Conservation (phyloP, 2,329 filamentous ascomycete species). For the Arthroderma sp. region DNA sequence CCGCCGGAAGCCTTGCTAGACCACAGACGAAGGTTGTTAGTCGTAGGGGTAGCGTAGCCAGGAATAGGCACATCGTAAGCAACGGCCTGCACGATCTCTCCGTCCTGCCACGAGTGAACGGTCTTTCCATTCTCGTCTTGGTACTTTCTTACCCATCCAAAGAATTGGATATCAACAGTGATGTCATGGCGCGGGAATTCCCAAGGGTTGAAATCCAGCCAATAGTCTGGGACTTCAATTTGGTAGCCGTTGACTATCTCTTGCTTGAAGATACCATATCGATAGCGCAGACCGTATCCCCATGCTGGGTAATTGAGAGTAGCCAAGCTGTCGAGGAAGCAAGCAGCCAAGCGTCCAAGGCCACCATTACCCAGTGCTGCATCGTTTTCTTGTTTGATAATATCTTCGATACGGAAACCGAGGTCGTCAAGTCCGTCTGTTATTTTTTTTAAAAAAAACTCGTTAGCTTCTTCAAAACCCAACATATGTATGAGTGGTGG, state of each 20-base stretch:
- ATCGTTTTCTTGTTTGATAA: slow-evolving; percentile 89
- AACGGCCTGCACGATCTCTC: slow-evolving; percentile 80
- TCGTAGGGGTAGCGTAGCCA: slow-evolving; percentile 76
- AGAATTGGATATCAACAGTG: slow-evolving; percentile 94
- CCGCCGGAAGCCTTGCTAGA: slow-evolving; percentile 93
- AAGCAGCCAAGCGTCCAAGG: slow-evolving; percentile 84
- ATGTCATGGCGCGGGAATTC: slow-evolving; percentile 95
- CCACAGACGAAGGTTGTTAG: slow-evolving; percentile 95
- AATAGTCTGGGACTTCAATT: slow-evolving; percentile 96
- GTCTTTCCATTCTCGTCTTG: slow-evolving; percentile 64
- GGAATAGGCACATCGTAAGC: slow-evolving; percentile 90
- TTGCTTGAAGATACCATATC: slow-evolving; percentile 98
- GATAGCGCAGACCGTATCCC: slow-evolving; percentile 91
- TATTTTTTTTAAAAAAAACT: neutral
- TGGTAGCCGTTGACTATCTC: slow-evolving; percentile 97
- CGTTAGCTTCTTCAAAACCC: neutral
- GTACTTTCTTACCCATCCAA: slow-evolving; percentile 65
- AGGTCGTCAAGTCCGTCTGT: slow-evolving; percentile 70
- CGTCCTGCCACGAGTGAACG: slow-evolving; percentile 70
- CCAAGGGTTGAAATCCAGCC: slow-evolving; percentile 99
- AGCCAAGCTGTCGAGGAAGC: slow-evolving; percentile 91
- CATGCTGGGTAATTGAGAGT: slow-evolving; percentile 92
- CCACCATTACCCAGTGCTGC: slow-evolving; percentile 93
- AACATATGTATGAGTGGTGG: neutral
- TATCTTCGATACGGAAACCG: slow-evolving; percentile 92